Evolutionary conservation across 495 filamentous ascomycete genomes (phyloP).

Genomic region (Penicillium samsonianum): DNA sequence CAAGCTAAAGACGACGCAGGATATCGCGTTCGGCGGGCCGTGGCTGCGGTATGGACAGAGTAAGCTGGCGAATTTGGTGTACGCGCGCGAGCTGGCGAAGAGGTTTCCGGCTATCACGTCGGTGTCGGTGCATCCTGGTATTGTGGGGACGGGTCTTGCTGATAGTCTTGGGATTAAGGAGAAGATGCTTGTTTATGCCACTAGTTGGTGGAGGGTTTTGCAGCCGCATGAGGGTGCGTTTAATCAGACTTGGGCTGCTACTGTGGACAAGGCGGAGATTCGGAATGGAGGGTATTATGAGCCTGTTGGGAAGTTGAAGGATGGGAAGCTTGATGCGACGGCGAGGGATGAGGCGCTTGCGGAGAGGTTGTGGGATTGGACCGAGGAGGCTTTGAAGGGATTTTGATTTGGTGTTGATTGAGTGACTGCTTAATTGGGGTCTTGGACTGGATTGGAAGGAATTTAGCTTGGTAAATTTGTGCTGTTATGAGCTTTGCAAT

Average conservation of each 20-base stretch:
- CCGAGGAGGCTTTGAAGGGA: slow-evolving; percentile 26
- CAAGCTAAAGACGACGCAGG: slow-evolving; percentile 17
- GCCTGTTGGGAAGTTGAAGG: slow-evolving; percentile 44
- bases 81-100: slow-evolving; percentile 53
- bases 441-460: too few species aligned
- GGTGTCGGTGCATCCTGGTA: slow-evolving; percentile 49
- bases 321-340: slow-evolving; percentile 23
- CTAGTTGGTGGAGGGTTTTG: slow-evolving; percentile 18
- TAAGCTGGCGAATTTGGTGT: slow-evolving; percentile 71
- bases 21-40: slow-evolving; percentile 18
- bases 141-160: slow-evolving; percentile 40
- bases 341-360: slow-evolving; percentile 47
- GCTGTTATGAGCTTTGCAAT: too few species aligned
- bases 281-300: slow-evolving; percentile 49
- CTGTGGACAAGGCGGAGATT: slow-evolving; percentile 29
- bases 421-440: too few species aligned
- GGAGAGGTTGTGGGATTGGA: slow-evolving; percentile 58
- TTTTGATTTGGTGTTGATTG: slow-evolving; percentile 4
- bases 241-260: slow-evolving; percentile 59
- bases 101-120: slow-evolving; percentile 47
- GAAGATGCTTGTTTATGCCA: slow-evolving; percentile 16
- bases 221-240: slow-evolving; percentile 40
- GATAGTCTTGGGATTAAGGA: slow-evolving; percentile 16
- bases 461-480: too few species aligned
- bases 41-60: slow-evolving; percentile 60